Evolutionary conservation across 2,329 filamentous ascomycete species (phyloP), one percentile per base, ranked within the genome.

Genomic region (Myriosclerotinia scirpicola): DNA sequence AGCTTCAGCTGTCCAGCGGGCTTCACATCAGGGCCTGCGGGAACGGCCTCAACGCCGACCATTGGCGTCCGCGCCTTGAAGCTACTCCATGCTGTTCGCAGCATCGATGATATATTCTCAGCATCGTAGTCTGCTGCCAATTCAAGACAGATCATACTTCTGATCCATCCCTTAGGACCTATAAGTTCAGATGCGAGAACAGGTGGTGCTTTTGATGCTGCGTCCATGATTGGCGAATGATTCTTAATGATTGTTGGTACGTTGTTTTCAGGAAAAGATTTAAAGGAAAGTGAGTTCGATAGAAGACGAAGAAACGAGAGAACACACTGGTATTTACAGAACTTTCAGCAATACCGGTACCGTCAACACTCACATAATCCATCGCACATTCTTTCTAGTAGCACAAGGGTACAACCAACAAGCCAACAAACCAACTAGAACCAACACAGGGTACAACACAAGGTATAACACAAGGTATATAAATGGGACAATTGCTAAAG

Each of bases 81-180:
- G 40, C 26, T 60, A 14, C 56, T 60, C 56, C 56, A 60, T 22
- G 56, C 56, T 22, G 56, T 60, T 60, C 26, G 56, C 56, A 60
- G 40, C 42, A 60, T 60, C 26, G 56, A 60, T 60, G 56, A 60
- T 17, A 60, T 60, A 17, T 60, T 46, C 56, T 48, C 56, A 60
- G 42, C 56, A 36, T 60, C 56, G 26, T 60, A 60, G 17, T 60
- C 22, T 60, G 40, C 56, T 60, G 56, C 56, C 56, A 60, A 34
- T 30, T 60, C 56, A 30, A 60, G 56, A 46, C 56, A 60, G 17
- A 60, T 46, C 42, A 60, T 22, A 48, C 2, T 60, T 26, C 42
- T 40, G 38, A 60, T 48, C 56, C 56, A 60, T 60, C 56, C 56
- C 17, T 60, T 60, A 22, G 56, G 56, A 1, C 56, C 56, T 48